Conservation (phyloP, 345 rosid genomes). For the Lagerstroemia speciosa region DNA sequence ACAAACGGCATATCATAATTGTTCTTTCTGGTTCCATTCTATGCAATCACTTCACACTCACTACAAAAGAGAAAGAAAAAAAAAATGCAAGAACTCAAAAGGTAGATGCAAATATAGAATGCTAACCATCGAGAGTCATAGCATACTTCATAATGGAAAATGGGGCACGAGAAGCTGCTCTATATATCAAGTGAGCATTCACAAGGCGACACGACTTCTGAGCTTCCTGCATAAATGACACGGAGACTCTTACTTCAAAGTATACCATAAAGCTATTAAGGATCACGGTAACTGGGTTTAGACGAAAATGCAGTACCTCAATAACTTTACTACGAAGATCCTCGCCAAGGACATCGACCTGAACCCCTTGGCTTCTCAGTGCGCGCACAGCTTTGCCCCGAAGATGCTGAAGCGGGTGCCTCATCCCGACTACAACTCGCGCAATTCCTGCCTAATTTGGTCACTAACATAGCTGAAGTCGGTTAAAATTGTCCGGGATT, state of each 20-base stretch:
- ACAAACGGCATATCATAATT: not conserved
- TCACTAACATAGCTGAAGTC: not conserved
- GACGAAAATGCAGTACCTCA: conserved; percentile 35
- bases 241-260: not conserved
- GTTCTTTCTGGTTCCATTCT: not conserved
- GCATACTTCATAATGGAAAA: conserved; percentile 93
- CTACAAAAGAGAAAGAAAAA: not conserved
- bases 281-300: not conserved
- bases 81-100: not conserved
- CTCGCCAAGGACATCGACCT: conserved; percentile 88
- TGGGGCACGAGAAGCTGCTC: conserved; percentile 77
- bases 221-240: conserved; percentile 47
- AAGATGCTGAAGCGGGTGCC: conserved; percentile 83
- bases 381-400: conserved; percentile 74
- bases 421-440: conserved; percentile 78
- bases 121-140: conserved; percentile 90
- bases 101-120: not conserved
- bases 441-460: conserved; percentile 74
- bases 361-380: conserved; percentile 65
- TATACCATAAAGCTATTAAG: not conserved
- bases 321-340: conserved; percentile 63
- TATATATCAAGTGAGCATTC: conserved; percentile 77
- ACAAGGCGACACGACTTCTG: conserved; percentile 70
- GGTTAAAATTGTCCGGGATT: not conserved
- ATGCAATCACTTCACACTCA: not conserved